Percentiles rank a stretch among this genome's conserved stretches.
phyloP scores from a whole-genome alignment of 768 basidiomycete genomes.

The Tephrocybe sp. region DNA sequence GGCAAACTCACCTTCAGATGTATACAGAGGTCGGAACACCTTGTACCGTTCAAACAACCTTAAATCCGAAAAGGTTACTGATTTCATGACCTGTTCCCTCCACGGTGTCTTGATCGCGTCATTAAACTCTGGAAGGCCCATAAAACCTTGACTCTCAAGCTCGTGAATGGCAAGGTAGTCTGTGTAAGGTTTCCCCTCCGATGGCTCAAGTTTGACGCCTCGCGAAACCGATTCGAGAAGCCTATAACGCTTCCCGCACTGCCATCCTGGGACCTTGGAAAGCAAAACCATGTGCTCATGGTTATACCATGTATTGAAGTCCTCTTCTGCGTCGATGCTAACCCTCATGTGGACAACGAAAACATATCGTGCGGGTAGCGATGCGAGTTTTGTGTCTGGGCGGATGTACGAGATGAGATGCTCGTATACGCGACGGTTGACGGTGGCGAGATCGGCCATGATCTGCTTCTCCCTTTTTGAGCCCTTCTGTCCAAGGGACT shows the following conservation, averaged over 20 bases:
- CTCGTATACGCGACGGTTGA: slow-evolving; percentile 25
- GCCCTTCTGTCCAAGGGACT: slow-evolving; percentile 17
- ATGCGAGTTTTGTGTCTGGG: slow-evolving; percentile 11
- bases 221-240: slow-evolving; percentile 13
- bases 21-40: slow-evolving; percentile 4
- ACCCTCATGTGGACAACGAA: slow-evolving; percentile 17
- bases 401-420: slow-evolving; percentile 12
- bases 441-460: slow-evolving; percentile 18
- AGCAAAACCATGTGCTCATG: slow-evolving; percentile 26
- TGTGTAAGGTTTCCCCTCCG: slow-evolving; percentile 3
- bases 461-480: slow-evolving; percentile 23
- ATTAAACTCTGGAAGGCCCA: slow-evolving; percentile 13
- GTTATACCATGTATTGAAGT: slow-evolving; percentile 28
- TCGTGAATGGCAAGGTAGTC: slow-evolving; percentile 14
- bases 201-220: slow-evolving; percentile 7
- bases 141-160: slow-evolving; percentile 9
- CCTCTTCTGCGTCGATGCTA: slow-evolving; percentile 20
- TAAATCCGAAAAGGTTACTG: slow-evolving; percentile 3
- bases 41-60: slow-evolving; percentile 10
- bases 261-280: slow-evolving; percentile 25
- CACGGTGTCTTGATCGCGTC: slow-evolving; percentile 9
- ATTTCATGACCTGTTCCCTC: slow-evolving; percentile 8
- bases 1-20: background rate
- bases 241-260: slow-evolving; percentile 23
- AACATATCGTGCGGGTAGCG: slow-evolving; percentile 18